These are phyloP conservation scores for Suillus cothurnatus DNA, from an alignment of 768 basidiomycete species.

Conservation along the genomic window DNA sequence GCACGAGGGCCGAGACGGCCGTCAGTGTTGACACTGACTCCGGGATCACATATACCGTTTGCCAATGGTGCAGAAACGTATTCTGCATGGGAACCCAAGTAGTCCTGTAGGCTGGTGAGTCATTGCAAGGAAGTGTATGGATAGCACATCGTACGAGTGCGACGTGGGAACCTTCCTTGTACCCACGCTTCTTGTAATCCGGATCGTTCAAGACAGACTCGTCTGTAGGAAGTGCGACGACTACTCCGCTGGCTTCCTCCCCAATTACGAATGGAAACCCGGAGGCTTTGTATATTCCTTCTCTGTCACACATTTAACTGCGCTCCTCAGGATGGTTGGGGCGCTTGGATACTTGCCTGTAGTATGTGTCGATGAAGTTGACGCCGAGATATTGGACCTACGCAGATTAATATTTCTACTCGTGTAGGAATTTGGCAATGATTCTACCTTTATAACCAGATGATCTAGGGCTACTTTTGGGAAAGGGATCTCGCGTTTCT, in stretches of 20 bases:
- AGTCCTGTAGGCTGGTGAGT: constrained; percentile 37
- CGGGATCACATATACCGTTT: constrained; percentile 64
- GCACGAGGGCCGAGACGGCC: constrained; percentile 70
- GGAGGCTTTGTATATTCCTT: constrained; percentile 63
- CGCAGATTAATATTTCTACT: not conserved
- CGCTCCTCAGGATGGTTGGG: constrained; percentile 8
- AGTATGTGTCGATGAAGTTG: constrained; percentile 89
- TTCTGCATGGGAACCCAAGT: constrained; percentile 61
- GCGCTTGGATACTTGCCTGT: constrained; percentile 49
- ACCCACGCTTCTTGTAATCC: constrained; percentile 65
- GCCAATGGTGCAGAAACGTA: constrained; percentile 71
- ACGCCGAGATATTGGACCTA: constrained; percentile 77
- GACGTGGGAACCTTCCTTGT: constrained; percentile 70
- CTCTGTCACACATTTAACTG: constrained; percentile 35
- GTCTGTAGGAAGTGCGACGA: constrained; percentile 76
- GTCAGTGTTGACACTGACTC: constrained; percentile 54
- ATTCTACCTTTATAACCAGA: constrained; percentile 45
- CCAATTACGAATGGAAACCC: constrained; percentile 71
- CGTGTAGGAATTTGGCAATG: not conserved
- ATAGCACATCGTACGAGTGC: constrained; percentile 55
- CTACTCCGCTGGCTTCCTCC: constrained; percentile 74
- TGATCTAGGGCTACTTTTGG: constrained; percentile 62
- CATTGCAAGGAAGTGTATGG: not conserved
- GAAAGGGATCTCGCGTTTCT: constrained; percentile 68
- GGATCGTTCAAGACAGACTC: constrained; percentile 56